Base-by-base conservation (phyloP, 1,284 basidiomycete species). In the Farysia itapuensis region DNA sequence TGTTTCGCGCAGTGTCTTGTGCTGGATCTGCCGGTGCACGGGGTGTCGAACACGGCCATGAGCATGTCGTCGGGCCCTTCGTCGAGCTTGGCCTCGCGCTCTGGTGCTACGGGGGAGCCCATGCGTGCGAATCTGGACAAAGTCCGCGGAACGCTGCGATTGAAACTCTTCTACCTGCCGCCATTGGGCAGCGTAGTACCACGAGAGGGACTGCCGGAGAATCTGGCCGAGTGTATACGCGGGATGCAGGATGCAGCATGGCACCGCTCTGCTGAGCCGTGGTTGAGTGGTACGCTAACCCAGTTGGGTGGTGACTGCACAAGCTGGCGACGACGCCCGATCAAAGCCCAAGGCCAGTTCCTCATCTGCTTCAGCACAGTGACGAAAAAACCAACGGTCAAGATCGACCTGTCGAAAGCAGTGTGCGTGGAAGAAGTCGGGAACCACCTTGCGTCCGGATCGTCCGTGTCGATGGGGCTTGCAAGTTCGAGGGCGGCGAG, bases 341-440 rank as follows among this genome's bases (percentile, higher is more conserved):
- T 96, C 57, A 85, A 91, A 32, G 83, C 96, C 5, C 86, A 90
- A 40, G 93, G 94, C 4, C 84, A 87, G 12, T 87, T 84, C 65
- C 81, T 97, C 34, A 83, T 97, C 35, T 91, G 93, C 2, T 94
- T 88, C 80, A 94, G 89, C 70, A 90, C 96, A 68, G 86, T 97
- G 4, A 97, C 94, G 19, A 91, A 88, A 80, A 88, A 86, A 66
- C 86, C 89, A 1, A 93, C 86, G 1, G 85, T 89, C 16, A 90
- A 87, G 23, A 95, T 97, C 61, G 90, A 95, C 76, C 81, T 98
- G 15, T 86, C 87, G 75, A 88, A 90, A 75, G 90, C 89, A 5
- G 80, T 85, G 5, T 79, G 81, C 0, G 82, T 96, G 3, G 84
- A 88, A 57, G 90, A 95, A 70, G 83, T 88, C 38, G 83, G 86